Percentiles rank a stretch among this genome's conserved stretches.
These are phyloP conservation scores for Trifolium dubium DNA, from an alignment of 306 rosid genomes.

Conservation along the genomic window DNA sequence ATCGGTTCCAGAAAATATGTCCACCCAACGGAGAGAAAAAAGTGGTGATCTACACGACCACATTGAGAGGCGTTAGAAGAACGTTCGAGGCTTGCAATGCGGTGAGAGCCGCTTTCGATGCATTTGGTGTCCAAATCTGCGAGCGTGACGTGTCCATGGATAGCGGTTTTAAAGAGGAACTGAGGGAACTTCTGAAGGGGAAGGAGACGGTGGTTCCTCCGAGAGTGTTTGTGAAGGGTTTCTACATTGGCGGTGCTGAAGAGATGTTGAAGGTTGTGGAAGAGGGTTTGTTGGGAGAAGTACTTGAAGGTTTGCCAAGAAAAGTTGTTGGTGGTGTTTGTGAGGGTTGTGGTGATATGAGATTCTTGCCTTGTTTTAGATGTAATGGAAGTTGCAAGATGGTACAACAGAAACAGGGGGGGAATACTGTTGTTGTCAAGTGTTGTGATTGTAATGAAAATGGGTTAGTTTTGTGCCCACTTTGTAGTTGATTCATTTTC, in stretches of 20 bases:
- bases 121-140: conserved; percentile 59
- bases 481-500: conserved; percentile 41
- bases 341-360: conserved; percentile 83
- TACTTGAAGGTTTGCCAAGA: conserved; percentile 70
- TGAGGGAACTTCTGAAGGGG: conserved; percentile 55
- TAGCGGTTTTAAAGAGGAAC: conserved; percentile 69
- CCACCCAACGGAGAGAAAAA: conserved; percentile 80
- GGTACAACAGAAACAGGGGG: conserved; percentile 49
- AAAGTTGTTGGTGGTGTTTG: conserved; percentile 64
- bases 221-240: conserved; percentile 72
- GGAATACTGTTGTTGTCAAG: conserved; percentile 49
- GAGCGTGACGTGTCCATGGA: conserved; percentile 95
- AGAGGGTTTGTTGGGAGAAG: conserved; percentile 64
- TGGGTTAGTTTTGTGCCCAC: conserved; percentile 83
- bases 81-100: conserved; percentile 85
- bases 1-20: conserved; percentile 58
- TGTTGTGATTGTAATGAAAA: conserved; percentile 85
- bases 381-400: conserved; percentile 85
- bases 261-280: conserved; percentile 65
- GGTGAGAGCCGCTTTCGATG: conserved; percentile 65
- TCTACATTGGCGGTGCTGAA: conserved; percentile 75
- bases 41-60: conserved; percentile 80
- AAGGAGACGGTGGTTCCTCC: conserved; percentile 66
- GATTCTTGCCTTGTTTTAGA: conserved; percentile 75
- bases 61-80: conserved; percentile 76